Evolutionary conservation across 495 filamentous ascomycete genomes (phyloP).

Genomic region (Glonium stellatum): DNA sequence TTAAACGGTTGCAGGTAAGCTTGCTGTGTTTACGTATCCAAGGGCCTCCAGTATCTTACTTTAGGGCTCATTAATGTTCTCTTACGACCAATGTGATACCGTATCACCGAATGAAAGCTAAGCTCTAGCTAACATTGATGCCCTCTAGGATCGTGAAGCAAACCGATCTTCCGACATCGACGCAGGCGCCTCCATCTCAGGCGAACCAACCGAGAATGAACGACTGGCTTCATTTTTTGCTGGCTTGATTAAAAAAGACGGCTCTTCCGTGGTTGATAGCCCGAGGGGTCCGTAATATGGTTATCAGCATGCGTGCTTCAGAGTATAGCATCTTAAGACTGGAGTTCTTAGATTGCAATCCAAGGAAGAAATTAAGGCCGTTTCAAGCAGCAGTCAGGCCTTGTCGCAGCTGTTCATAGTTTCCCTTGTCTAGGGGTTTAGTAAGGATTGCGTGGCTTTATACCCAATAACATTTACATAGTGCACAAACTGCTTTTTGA

Average conservation of each 20-base stretch:
- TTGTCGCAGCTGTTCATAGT: no score
- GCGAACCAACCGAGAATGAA: conserved; percentile 58
- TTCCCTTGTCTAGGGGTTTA: no score
- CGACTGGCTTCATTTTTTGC: conserved; percentile 62
- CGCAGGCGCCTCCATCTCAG: conserved; percentile 22
- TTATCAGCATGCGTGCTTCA: background rate
- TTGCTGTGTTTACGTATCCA: background rate
- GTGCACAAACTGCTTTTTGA: no score
- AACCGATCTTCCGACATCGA: conserved; percentile 42
- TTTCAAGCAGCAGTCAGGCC: no score
- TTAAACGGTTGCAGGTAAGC: conserved; percentile 74
- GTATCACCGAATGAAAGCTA: background rate
- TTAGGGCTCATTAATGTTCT: background rate
- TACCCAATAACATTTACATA: no score
- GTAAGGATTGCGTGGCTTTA: no score
- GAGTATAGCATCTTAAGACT: no score
- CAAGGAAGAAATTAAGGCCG: no score
- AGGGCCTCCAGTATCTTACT: background rate
- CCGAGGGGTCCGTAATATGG: conserved; percentile 9
- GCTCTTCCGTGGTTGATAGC: no score
- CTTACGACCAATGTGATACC: conserved; percentile 3
- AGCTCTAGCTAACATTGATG: conserved; percentile 18
- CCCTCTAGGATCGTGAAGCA: conserved; percentile 49
- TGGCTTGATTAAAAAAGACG: conserved; percentile 51
- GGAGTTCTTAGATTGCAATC: no score